Percentiles rank a stretch among this genome's conserved stretches.
phyloP scores from a whole-genome alignment of 1,284 basidiomycete species.

The Irpex sp. region DNA sequence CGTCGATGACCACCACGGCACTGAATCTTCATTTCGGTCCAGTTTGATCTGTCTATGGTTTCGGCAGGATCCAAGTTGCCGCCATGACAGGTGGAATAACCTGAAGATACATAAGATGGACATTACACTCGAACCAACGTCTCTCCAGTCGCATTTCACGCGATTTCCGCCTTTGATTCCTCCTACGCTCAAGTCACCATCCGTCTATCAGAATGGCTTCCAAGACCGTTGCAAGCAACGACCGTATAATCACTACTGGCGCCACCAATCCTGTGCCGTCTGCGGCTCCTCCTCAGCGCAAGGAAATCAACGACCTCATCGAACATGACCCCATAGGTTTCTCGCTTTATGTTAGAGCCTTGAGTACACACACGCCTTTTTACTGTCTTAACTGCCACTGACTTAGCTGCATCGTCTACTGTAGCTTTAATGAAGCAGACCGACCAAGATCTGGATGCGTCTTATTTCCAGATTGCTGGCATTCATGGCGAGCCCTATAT shows the following conservation, averaged over 20 bases:
- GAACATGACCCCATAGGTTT: constrained; percentile 37
- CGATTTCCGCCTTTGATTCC: too few relatives aligned
- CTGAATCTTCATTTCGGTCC: too few relatives aligned
- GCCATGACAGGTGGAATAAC: too few relatives aligned
- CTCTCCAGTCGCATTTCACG: too few relatives aligned
- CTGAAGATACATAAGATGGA: too few relatives aligned
- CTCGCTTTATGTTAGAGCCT: constrained; percentile 46
- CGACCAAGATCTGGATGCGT: constrained; percentile 29
- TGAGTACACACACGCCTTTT: constrained; percentile 26
- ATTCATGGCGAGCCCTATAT: constrained; percentile 47
- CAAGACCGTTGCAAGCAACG: background rate
- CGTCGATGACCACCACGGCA: too few relatives aligned
- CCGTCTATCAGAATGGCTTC: too few relatives aligned
- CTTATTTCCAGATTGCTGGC: constrained; percentile 44
- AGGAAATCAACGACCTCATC: constrained; percentile 44
- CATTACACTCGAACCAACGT: too few relatives aligned
- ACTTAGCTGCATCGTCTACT: background rate
- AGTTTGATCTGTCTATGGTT: too few relatives aligned
- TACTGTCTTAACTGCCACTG: background rate
- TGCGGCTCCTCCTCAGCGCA: constrained; percentile 20
- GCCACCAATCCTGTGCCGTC: background rate
- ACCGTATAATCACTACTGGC: background rate
- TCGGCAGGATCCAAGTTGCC: too few relatives aligned
- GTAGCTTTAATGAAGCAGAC: constrained; percentile 33
- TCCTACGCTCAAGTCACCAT: too few relatives aligned